Conservation (phyloP, 306 rosid species). For the Abrus pulchellus region DNA sequence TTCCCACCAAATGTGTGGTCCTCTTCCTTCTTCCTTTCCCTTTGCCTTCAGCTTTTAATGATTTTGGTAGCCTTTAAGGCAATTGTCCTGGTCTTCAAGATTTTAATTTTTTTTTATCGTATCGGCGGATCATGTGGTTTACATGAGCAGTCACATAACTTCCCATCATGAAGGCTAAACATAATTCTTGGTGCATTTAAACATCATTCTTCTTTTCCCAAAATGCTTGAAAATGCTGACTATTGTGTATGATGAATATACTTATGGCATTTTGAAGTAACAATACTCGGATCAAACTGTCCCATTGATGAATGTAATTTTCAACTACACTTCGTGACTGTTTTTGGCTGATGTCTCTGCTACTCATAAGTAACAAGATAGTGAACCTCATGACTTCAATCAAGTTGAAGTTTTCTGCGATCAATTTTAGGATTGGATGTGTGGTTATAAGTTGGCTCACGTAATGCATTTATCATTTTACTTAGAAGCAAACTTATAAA, state of each 20-base stretch:
- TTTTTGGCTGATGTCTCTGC: slow-evolving; percentile 5
- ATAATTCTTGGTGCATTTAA: background rate
- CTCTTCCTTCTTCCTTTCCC: background rate
- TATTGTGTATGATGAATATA: background rate
- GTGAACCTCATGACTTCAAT: background rate
- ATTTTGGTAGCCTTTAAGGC: background rate
- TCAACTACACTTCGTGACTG: background rate
- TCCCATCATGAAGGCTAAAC: background rate
- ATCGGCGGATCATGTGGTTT: background rate
- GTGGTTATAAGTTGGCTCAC: background rate
- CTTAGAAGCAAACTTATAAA: background rate
- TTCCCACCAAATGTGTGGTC: background rate
- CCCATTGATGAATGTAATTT: slow-evolving; percentile 9
- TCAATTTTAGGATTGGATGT: background rate
- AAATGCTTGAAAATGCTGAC: background rate
- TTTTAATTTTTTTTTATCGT: background rate
- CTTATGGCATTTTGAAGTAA: slow-evolving; percentile 25
- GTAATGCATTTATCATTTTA: background rate
- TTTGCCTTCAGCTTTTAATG: background rate
- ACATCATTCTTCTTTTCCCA: background rate
- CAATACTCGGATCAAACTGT: slow-evolving; percentile 1
- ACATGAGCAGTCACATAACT: slow-evolving; percentile 31
- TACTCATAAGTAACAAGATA: background rate
- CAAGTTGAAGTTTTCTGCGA: slow-evolving; percentile 13
- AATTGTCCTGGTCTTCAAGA: background rate